These are phyloP conservation scores for Taiwanofungus camphoratus DNA, from an alignment of 1,284 basidiomycete genomes.

Conservation along the genomic window DNA sequence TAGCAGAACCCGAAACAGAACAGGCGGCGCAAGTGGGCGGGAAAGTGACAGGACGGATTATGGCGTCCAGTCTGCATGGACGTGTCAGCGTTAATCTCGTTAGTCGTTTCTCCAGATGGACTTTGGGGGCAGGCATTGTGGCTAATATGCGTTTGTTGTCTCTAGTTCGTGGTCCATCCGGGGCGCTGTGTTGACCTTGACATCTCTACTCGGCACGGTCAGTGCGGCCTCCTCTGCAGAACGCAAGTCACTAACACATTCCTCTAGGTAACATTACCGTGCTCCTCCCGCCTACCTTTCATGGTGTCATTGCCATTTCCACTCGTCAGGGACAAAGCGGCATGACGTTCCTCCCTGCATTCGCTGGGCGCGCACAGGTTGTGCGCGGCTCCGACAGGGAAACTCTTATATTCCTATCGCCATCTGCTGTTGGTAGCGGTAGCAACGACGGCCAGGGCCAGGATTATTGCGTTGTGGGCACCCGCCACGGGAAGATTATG, in stretches of 20 bases:
- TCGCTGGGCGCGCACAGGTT: conserved; percentile 22
- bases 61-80: conserved; percentile 21
- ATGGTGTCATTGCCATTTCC: conserved; percentile 22
- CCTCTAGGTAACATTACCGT: conserved; percentile 20
- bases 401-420: conserved; percentile 21
- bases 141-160: neutral
- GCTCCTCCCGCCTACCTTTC: conserved; percentile 23
- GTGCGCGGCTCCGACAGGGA: conserved; percentile 22
- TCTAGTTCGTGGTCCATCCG: conserved; percentile 23
- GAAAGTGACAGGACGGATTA: conserved; percentile 16
- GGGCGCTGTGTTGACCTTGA: conserved; percentile 24
- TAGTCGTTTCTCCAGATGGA: conserved; percentile 2
- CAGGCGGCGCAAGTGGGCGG: conserved; percentile 1
- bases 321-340: conserved; percentile 13
- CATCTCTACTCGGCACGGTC: conserved; percentile 20
- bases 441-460: conserved; percentile 11
- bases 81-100: conserved; percentile 23
- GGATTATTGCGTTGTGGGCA: conserved; percentile 17
- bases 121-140: neutral
- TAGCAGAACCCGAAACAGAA: too few relatives aligned
- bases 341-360: conserved; percentile 23
- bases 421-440: conserved; percentile 4
- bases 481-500: conserved; percentile 22
- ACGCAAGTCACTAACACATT: too few relatives aligned
- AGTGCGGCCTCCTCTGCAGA: conserved; percentile 7